These are phyloP conservation scores for Raddia distichophylla DNA, from an alignment of 176 grass and related monocot species.

Conservation along the genomic window DNA sequence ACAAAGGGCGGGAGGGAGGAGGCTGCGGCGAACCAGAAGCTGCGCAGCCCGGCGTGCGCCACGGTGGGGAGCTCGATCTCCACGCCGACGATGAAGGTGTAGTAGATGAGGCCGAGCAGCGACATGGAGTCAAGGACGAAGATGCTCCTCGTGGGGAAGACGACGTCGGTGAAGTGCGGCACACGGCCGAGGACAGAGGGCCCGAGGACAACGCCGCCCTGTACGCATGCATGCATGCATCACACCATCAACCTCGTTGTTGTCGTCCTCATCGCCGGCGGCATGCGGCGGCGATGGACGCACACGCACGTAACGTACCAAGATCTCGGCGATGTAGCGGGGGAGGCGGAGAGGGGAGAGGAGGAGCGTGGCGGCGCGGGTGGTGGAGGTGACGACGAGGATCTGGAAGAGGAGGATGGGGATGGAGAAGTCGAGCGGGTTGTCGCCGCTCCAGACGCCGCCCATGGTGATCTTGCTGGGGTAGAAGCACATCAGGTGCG, in stretches of 20 bases:
- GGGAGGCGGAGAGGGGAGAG: constrained; percentile 63
- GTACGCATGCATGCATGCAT: background rate
- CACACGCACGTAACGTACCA: constrained; percentile 27
- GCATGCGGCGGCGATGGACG: background rate
- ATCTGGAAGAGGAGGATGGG: constrained; percentile 73
- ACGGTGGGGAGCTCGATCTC: constrained; percentile 60
- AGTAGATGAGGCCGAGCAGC: constrained; percentile 74
- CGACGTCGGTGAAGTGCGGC: constrained; percentile 29
- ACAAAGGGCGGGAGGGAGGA: constrained; percentile 58
- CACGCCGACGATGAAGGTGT: constrained; percentile 66
- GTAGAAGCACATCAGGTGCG: constrained; percentile 53
- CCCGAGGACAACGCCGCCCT: constrained; percentile 52
- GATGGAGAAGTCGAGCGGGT: constrained; percentile 60
- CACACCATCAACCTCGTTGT: background rate
- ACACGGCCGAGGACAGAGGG: constrained; percentile 65
- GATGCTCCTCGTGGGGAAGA: constrained; percentile 65
- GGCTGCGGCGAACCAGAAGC: constrained; percentile 59
- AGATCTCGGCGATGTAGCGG: constrained; percentile 67
- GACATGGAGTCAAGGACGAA: constrained; percentile 69
- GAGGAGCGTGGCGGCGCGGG: constrained; percentile 48
- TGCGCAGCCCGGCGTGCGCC: constrained; percentile 30
- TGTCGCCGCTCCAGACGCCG: constrained; percentile 60
- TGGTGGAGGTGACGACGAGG: constrained; percentile 57
- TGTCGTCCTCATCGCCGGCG: no score
- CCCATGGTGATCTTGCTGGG: constrained; percentile 59